Conservation (phyloP, 768 basidiomycete genomes). For the Mycena latifolia region DNA sequence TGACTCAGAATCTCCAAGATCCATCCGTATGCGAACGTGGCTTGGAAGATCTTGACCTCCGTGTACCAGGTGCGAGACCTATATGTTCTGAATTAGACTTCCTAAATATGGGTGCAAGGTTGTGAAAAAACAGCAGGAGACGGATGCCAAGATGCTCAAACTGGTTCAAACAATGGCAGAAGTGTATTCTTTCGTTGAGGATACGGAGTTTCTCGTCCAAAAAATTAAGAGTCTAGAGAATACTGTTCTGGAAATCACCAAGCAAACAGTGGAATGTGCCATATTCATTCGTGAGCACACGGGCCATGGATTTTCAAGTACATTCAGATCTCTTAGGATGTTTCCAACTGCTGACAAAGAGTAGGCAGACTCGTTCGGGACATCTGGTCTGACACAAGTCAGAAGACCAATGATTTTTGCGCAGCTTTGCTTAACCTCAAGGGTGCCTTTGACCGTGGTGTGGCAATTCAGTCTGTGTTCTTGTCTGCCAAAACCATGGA, state of each 20-base stretch:
- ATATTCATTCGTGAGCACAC: background rate
- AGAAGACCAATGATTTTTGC: background rate
- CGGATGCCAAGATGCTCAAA: background rate
- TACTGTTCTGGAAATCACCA: background rate
- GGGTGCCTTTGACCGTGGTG: slow-evolving; percentile 1
- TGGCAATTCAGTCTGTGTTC: background rate
- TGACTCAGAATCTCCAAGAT: background rate
- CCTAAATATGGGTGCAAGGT: too few species aligned
- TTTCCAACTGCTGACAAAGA: background rate
- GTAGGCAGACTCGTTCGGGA: background rate
- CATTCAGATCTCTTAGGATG: too few species aligned
- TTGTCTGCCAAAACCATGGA: background rate
- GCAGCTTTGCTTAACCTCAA: background rate
- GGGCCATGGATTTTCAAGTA: background rate
- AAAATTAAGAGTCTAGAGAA: background rate
- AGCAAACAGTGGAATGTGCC: background rate
- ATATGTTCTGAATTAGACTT: background rate
- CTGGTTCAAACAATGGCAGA: slow-evolving; percentile 5
- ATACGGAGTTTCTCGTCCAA: background rate
- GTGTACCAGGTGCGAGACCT: background rate
- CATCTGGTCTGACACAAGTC: background rate
- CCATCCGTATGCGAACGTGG: background rate
- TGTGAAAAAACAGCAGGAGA: background rate
- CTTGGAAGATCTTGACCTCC: too few species aligned
- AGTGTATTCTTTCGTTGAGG: slow-evolving; percentile 1